phyloP scores from a whole-genome alignment of 495 filamentous ascomycete species.

The Penicillium tannophilum region DNA sequence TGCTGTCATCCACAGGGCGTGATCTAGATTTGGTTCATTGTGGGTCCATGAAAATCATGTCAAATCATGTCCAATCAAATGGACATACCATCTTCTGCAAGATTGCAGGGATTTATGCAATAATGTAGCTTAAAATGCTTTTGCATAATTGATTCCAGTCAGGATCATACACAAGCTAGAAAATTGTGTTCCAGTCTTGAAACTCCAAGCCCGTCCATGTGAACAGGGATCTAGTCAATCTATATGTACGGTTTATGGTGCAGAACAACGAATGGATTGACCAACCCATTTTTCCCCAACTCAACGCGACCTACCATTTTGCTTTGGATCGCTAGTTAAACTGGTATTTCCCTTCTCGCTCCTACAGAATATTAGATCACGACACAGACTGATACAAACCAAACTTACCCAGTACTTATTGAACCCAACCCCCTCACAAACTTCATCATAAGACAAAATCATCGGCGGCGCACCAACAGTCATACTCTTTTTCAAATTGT shows the following conservation, averaged over 20 bases:
- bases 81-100: not conserved
- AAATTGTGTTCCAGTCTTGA: not conserved
- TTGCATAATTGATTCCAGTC: not conserved
- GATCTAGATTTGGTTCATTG: not conserved
- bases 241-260: not conserved
- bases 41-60: no score
- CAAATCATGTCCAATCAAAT: not conserved
- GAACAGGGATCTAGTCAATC: not conserved
- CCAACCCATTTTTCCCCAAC: not conserved
- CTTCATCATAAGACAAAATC: conserved; percentile 7
- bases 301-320: not conserved
- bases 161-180: not conserved
- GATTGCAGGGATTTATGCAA: not conserved
- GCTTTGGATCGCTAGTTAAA: not conserved
- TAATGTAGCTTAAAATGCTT: not conserved
- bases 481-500: conserved; percentile 7
- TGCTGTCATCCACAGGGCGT: conserved; percentile 15
- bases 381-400: not conserved
- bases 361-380: not conserved
- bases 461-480: conserved; percentile 3
- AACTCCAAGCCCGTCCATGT: not conserved
- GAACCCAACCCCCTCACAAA: conserved; percentile 7
- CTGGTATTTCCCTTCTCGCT: conserved; percentile 1
- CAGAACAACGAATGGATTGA: not conserved
- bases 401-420: conserved; percentile 9